phyloP scores from a whole-genome alignment of 148 eudicot species.

The Chenopodium suecicum region DNA sequence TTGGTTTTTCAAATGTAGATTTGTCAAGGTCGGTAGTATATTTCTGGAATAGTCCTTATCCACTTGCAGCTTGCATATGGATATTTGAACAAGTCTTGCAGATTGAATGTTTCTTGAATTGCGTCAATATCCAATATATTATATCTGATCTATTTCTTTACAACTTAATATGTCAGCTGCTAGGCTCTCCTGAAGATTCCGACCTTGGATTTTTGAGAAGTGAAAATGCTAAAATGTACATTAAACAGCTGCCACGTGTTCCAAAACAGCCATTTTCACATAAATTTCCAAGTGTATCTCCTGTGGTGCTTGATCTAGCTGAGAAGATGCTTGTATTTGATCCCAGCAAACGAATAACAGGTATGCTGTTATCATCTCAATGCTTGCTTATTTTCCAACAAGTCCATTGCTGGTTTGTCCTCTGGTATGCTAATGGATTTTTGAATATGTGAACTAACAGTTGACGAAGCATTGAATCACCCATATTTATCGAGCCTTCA shows the following conservation, averaged over 20 bases:
- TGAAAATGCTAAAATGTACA: constrained; percentile 79
- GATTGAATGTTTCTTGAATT: background rate
- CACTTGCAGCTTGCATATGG: background rate
- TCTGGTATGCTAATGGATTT: constrained; percentile 7
- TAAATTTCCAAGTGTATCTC: constrained; percentile 71
- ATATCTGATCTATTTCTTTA: background rate
- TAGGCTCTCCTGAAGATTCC: constrained; percentile 92
- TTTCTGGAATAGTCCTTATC: background rate
- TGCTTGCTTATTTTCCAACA: background rate
- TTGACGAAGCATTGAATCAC: constrained; percentile 92
- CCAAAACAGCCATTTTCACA: constrained; percentile 63
- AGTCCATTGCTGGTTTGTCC: background rate
- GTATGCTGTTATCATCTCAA: constrained; percentile 35
- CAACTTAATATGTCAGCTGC: constrained; percentile 41
- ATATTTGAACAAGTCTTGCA: background rate
- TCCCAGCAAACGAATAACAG: constrained; percentile 91
- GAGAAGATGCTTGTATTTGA: constrained; percentile 94
- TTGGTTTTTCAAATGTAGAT: too few relatives aligned
- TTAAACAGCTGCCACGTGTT: constrained; percentile 71
- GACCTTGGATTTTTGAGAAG: constrained; percentile 92
- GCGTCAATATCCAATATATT: background rate
- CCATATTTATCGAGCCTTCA: constrained; percentile 82
- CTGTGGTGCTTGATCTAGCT: constrained; percentile 86
- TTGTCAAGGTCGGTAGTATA: too few relatives aligned
- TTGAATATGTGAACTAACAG: constrained; percentile 32